Percentiles rank a stretch among this genome's conserved stretches.
Evolutionary conservation across 768 basidiomycete species (phyloP).

Genomic region (Rubroboletus pulcherrimus): DNA sequence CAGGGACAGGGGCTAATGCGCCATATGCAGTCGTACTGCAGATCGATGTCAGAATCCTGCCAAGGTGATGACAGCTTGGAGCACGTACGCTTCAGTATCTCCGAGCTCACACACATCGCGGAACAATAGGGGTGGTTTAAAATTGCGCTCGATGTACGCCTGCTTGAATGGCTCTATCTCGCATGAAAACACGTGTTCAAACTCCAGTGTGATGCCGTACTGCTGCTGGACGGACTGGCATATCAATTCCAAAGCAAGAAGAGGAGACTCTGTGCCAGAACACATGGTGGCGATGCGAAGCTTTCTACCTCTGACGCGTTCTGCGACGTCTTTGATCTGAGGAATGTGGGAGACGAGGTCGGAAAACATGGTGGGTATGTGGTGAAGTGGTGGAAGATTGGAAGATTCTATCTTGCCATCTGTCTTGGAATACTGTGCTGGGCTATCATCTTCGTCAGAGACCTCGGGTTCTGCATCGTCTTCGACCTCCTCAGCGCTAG

Average conservation of each 20-base stretch:
- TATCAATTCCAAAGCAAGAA: conserved; percentile 85
- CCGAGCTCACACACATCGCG: conserved; percentile 92
- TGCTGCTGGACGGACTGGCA: conserved; percentile 70
- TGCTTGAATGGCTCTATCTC: conserved; percentile 98
- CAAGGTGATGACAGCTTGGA: background rate
- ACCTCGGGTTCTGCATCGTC: conserved; percentile 34
- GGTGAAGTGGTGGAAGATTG: conserved; percentile 71
- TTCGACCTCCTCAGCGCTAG: conserved; percentile 30
- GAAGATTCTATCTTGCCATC: conserved; percentile 49
- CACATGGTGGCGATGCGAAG: conserved; percentile 96
- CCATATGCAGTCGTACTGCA: conserved; percentile 89
- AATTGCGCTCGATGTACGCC: conserved; percentile 96
- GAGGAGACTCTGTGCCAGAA: conserved; percentile 92
- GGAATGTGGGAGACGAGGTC: conserved; percentile 68
- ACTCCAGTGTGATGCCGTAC: conserved; percentile 57
- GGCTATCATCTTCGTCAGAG: conserved; percentile 30
- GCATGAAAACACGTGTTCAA: conserved; percentile 94
- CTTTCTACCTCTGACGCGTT: conserved; percentile 71
- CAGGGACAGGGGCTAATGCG: conserved; percentile 77
- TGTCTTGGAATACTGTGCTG: conserved; percentile 36
- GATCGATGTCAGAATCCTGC: conserved; percentile 2
- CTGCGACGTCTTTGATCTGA: conserved; percentile 60
- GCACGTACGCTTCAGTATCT: conserved; percentile 66
- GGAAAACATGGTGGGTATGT: conserved; percentile 68
- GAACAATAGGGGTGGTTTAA: conserved; percentile 87